Base-by-base conservation (phyloP, 2,329 filamentous ascomycete species). In the Ophiostoma novo-ulmi region DNA sequence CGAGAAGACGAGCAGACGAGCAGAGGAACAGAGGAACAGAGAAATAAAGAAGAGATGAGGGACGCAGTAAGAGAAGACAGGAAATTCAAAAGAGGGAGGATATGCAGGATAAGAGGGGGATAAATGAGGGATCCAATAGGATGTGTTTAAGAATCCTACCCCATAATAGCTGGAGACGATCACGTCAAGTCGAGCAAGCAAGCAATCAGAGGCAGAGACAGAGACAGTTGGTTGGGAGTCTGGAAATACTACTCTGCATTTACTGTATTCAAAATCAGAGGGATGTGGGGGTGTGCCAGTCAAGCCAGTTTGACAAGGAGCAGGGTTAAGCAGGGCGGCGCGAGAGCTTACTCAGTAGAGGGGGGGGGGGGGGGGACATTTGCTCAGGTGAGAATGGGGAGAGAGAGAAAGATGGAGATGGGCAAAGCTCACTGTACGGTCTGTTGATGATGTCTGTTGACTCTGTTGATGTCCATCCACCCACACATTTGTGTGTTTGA, bases 161-260 rank as follows among this genome's bases (percentile, higher is more conserved):
- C 63, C 63, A 65, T 65, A 39, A 36, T 39, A 39, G 36, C 36
- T 65, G 63, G 61, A 61, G 26, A 63, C 58, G 31, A 36, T 64
- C 61, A 38, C 13, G 61, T 64, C 61, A 64, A 64, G 31, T 20
- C 14, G 52, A 58, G 52, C 4, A 35, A 35, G 14, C 31, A n/a
- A n/a, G 35, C 13, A 31, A 36, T 17, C 52, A 55, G 48, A 55
- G 11, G 14, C 6, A 26, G 52, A 55, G 4, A 10, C 3, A 55
- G 20, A n/a, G 20, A n/a, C 6, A 55, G 6, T 17, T 17, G 20
- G 31, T 31, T 31, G 31, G 31, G 13, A 48, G 44, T 48, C 44
- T 48, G 20, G 8, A 11, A 26, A 58, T 22, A 58, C n/a, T 58
- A 58, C 11, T 31, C 31, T 31, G 22, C 22, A 14, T 26, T 11